Conservation (phyloP, 768 basidiomycete species). For the Hericium erinaceus region DNA sequence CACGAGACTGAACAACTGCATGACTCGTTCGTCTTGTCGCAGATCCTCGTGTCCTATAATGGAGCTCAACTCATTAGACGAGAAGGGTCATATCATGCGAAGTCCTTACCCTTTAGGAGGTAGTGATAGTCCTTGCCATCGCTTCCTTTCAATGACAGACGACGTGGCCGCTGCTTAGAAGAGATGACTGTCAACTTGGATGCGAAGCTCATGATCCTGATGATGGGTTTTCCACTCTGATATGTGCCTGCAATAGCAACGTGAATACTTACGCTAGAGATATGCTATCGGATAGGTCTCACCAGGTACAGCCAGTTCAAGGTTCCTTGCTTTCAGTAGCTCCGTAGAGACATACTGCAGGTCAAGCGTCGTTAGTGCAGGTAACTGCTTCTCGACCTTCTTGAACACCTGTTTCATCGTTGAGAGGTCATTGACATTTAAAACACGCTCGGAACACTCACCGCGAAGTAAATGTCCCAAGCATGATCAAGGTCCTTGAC, state of each 20-base stretch:
- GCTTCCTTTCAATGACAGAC: slow-evolving; percentile 76
- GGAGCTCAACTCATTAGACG: neutral
- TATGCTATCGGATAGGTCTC: slow-evolving; percentile 6
- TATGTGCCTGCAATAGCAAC: slow-evolving; percentile 60
- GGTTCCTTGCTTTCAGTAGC: slow-evolving; percentile 76
- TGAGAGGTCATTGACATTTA: neutral
- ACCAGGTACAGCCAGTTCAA: slow-evolving; percentile 97
- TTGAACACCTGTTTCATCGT: slow-evolving; percentile 67
- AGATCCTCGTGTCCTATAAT: slow-evolving; percentile 89
- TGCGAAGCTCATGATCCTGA: slow-evolving; percentile 77
- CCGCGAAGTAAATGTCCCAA: slow-evolving; percentile 98
- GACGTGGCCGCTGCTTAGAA: slow-evolving; percentile 93
- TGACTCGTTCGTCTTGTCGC: slow-evolving; percentile 96
- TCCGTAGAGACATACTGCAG: slow-evolving; percentile 96
- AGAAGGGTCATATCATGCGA: neutral
- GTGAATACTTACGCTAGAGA: too few relatives aligned
- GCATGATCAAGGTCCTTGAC: slow-evolving; percentile 88
- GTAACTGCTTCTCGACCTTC: slow-evolving; percentile 90
- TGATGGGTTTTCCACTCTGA: slow-evolving; percentile 75
- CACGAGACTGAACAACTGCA: slow-evolving; percentile 97
- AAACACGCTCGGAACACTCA: slow-evolving; percentile 26
- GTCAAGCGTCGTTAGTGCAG: slow-evolving; percentile 81
- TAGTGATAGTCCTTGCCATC: slow-evolving; percentile 95
- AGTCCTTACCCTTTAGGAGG: slow-evolving; percentile 65
- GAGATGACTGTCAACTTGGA: slow-evolving; percentile 89